phyloP scores from a whole-genome alignment of 2,329 filamentous ascomycete species.

The Colletotrichum limetticola region DNA sequence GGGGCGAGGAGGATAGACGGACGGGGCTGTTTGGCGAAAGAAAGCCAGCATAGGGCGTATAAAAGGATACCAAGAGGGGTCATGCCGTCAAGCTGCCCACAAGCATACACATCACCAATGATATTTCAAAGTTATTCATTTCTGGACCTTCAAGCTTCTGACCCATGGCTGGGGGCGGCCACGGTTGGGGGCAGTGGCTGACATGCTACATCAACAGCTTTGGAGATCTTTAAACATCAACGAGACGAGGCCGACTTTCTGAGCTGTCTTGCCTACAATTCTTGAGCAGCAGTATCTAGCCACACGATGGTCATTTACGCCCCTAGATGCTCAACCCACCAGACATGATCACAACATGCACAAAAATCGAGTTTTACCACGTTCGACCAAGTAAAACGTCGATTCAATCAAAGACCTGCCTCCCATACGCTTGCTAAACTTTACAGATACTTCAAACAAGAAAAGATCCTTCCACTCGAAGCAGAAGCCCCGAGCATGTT shows the following conservation, averaged over 20 bases:
- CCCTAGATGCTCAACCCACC: background rate
- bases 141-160: background rate
- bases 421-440: background rate
- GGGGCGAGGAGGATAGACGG: constrained; percentile 5
- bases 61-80: constrained; percentile 28
- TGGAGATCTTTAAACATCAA: background rate
- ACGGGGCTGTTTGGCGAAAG: background rate
- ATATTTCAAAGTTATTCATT: constrained; percentile 18
- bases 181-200: background rate
- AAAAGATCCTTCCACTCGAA: background rate
- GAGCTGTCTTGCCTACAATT: background rate
- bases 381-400: background rate
- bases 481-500: background rate
- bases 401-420: background rate
- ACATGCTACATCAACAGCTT: background rate
- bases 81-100: constrained; percentile 25
- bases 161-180: background rate
- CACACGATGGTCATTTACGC: background rate
- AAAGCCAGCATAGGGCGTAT: background rate
- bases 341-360: background rate
- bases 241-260: background rate
- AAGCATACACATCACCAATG: constrained; percentile 30
- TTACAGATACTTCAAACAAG: background rate
- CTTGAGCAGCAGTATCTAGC: background rate
- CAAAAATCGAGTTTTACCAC: background rate